Percentiles rank a stretch among this genome's conserved stretches.
phyloP scores from a whole-genome alignment of 345 rosid genomes.

The Physaria fendleri region DNA sequence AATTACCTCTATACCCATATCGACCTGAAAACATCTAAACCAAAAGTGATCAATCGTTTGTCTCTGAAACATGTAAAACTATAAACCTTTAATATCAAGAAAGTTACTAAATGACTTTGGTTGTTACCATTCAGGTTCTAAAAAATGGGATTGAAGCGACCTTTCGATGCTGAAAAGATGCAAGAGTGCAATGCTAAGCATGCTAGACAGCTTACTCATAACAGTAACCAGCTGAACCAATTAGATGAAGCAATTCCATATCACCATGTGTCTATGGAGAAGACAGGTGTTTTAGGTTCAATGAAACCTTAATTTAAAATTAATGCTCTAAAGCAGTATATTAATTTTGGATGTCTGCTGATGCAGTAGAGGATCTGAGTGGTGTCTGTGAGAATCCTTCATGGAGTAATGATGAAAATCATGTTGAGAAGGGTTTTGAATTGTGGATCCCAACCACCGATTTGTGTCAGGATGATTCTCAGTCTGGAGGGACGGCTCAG shows the following conservation, averaged over 20 bases:
- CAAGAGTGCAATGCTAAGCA: conserved; percentile 41
- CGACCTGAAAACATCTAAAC: background rate
- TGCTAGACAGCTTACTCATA: conserved; percentile 33
- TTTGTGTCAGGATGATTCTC: conserved; percentile 32
- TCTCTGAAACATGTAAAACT: background rate
- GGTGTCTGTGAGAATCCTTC: conserved; percentile 8
- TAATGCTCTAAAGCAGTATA: background rate
- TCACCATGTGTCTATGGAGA: conserved; percentile 10
- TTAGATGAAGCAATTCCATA: conserved; percentile 23
- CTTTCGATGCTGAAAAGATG: conserved; percentile 44
- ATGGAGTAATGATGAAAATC: conserved; percentile 8
- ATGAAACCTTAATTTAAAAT: background rate
- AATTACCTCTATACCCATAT: background rate
- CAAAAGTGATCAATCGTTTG: background rate
- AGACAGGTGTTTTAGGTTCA: conserved; percentile 28
- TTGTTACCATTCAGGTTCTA: conserved; percentile 3
- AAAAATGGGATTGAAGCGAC: conserved; percentile 48
- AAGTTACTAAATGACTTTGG: conserved; percentile 10
- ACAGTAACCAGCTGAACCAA: conserved; percentile 19
- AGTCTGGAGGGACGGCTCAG: conserved; percentile 12
- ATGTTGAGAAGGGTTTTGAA: conserved; percentile 24
- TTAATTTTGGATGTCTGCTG: conserved; percentile 4
- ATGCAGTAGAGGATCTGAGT: conserved; percentile 24
- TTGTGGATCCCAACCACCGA: background rate
- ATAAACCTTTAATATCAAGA: background rate